These are phyloP conservation scores for Pseudozyma flocculosa DNA, from an alignment of 1,284 basidiomycete genomes.

Conservation along the genomic window DNA sequence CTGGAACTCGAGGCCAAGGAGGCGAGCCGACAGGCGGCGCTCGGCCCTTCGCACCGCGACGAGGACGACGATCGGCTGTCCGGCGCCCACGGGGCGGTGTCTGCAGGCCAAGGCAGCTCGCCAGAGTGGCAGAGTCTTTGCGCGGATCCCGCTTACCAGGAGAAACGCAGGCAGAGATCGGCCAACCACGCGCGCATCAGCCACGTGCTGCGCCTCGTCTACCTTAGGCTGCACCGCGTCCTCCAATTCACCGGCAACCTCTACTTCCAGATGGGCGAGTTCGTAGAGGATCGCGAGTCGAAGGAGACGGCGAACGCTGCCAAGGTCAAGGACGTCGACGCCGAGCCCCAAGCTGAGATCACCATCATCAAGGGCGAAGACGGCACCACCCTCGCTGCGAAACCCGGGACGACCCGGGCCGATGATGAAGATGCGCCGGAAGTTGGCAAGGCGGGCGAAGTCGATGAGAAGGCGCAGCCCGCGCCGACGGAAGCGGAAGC, in stretches of 20 bases:
- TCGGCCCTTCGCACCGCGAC: not conserved
- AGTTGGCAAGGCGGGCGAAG: no score
- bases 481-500: no score
- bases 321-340: slow-evolving; percentile 1
- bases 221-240: slow-evolving; percentile 44
- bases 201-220: slow-evolving; percentile 26
- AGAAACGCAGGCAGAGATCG: slow-evolving; percentile 20
- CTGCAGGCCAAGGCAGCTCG: not conserved
- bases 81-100: not conserved
- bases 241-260: slow-evolving; percentile 49
- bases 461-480: no score
- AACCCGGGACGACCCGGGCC: no score
- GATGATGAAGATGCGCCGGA: no score
- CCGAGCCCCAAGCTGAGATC: not conserved
- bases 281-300: slow-evolving; percentile 10
- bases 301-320: not conserved
- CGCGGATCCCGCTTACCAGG: not conserved
- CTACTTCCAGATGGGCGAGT: slow-evolving; percentile 48
- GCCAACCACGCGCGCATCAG: slow-evolving; percentile 21
- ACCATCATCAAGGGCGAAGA: no score
- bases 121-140: not conserved
- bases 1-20: slow-evolving; percentile 17
- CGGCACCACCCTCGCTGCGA: no score
- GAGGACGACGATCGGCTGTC: slow-evolving; percentile 14
- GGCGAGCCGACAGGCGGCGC: slow-evolving; percentile 3